Evolutionary conservation across 2,329 filamentous ascomycete species (phyloP), one percentile per base, ranked within the genome.

Genomic region (Claviceps sorghi): DNA sequence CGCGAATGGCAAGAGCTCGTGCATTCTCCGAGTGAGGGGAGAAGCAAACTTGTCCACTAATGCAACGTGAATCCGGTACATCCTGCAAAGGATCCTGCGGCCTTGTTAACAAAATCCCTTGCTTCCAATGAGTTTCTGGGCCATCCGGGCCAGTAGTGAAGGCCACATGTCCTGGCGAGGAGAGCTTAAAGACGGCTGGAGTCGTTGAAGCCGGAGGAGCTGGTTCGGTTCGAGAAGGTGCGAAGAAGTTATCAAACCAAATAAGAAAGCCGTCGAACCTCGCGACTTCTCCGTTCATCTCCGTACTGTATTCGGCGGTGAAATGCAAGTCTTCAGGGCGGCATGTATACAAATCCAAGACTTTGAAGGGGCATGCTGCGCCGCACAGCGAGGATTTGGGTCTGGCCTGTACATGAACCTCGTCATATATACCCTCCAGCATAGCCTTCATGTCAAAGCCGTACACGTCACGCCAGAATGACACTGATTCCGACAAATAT

Each of bases 181-280:
- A 71, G 57, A 78, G 76, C 5, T 66, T 68, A 79, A 84, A 89
- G 4, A 77, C 73, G 52, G 81, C 72, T 0, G 82, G 79, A 49
- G 80, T 78, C n/a, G 72, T 72, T 55, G 76, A 67, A 32, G 74
- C 68, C 9, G 72, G 57, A 9, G 74, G 72, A 47, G 80, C 70
- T 22, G 73, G 68, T 32, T 74, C 69, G 38, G 74, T 69, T 38
- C 76, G 71, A 0, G 78, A 77, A 10, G 82, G 80, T 58, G 85
- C 79, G 69, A 96, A 96, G 73, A 93, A 93, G 26, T 85, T 91
- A 65, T 97, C 91, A 64, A 96, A 96, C 88, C 90, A 96, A 59
- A 95, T 78, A 15, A 88, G 75, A 66, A 89, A 95, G 4, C 88
- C 91, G 63, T 96, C 88, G n/a, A 96, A 71, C 1, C 74, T 71